Conservation (phyloP, 305 asterid genomes). For the Withania somnifera region DNA sequence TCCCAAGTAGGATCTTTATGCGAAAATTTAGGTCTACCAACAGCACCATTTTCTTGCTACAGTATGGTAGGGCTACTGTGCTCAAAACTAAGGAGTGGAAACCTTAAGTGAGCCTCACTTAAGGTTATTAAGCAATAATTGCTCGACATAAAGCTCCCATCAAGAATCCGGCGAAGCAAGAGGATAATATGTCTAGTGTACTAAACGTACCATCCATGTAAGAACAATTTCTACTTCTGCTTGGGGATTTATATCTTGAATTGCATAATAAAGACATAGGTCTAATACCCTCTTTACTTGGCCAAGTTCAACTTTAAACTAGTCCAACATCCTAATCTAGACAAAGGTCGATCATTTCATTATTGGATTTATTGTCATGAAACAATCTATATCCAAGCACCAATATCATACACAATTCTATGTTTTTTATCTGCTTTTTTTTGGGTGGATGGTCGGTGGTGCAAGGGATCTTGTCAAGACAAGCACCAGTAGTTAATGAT, state of each 20-base stretch:
- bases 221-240: not conserved
- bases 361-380: not conserved
- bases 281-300: not conserved
- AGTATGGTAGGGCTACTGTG: not conserved
- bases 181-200: not conserved
- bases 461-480: not conserved
- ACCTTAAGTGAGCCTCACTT: not conserved
- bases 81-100: not conserved
- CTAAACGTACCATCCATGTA: not conserved
- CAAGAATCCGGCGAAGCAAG: not conserved
- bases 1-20: not conserved
- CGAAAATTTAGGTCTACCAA: not conserved
- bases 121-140: not conserved
- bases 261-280: not conserved
- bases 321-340: not conserved
- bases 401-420: not conserved
- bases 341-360: not conserved
- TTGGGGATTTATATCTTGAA: not conserved
- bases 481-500: not conserved
- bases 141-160: not conserved
- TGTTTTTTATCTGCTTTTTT: not conserved
- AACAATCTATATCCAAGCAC: not conserved
- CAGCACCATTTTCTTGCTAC: not conserved
- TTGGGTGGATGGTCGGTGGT: not conserved
- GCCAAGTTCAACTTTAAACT: not conserved